Evolutionary conservation across 108 stramenopile species (phyloP).

Genomic region (Nitzschia sp.): DNA sequence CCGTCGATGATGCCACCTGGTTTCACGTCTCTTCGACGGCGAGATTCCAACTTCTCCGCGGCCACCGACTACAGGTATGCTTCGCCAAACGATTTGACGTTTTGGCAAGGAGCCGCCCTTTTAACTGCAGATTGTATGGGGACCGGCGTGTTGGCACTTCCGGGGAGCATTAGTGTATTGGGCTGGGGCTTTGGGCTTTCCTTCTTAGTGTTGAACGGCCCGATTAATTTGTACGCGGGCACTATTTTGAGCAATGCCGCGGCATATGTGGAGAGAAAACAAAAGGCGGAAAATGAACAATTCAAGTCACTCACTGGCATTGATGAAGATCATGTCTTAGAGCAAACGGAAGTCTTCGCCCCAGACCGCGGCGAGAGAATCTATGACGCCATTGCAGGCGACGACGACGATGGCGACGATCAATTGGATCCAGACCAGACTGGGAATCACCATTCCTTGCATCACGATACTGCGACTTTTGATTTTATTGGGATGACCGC

Average conservation of each 20-base stretch:
- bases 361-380: neutral
- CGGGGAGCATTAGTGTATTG: constrained; percentile 48
- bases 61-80: neutral
- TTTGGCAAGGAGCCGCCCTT: constrained; percentile 47
- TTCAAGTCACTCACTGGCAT: neutral
- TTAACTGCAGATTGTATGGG: constrained; percentile 79
- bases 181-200: constrained; percentile 44
- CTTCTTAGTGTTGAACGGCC: constrained; percentile 61
- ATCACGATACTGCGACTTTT: constrained; percentile 59
- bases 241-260: constrained; percentile 53
- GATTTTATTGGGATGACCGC: constrained; percentile 74
- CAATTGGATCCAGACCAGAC: neutral
- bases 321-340: neutral
- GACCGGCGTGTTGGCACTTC: constrained; percentile 74
- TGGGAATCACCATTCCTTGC: neutral
- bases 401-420: neutral
- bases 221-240: constrained; percentile 69
- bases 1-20: neutral
- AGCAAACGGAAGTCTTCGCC: neutral
- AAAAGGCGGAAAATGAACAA: neutral
- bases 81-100: neutral
- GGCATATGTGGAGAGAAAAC: constrained; percentile 44
- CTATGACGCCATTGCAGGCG: neutral
- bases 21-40: neutral
- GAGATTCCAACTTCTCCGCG: neutral